These are phyloP conservation scores for Aureobasidium musti DNA, from an alignment of 2,329 filamentous ascomycete genomes.

Conservation along the genomic window DNA sequence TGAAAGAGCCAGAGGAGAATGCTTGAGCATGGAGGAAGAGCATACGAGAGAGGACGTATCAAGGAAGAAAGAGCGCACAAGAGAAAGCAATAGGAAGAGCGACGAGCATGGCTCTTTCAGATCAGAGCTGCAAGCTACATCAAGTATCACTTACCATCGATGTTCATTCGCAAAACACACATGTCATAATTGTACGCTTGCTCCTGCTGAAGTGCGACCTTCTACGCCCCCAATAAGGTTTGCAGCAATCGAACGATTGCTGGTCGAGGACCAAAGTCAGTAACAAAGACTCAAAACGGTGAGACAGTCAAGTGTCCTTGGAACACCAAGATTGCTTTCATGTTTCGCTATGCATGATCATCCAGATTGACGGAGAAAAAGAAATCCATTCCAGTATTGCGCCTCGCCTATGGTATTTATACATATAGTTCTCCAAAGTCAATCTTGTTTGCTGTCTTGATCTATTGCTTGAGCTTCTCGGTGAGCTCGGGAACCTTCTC, in stretches of 20 bases:
- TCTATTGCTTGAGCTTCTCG: conserved; percentile 73
- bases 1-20: not conserved
- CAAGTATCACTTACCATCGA: not conserved
- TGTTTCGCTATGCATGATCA: not conserved
- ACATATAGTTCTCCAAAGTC: not conserved
- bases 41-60: not conserved
- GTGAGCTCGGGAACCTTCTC: conserved; percentile 93
- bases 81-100: not conserved
- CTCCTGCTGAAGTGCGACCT: no score
- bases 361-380: not conserved
- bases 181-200: no score
- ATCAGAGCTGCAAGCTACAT: not conserved
- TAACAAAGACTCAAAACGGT: no score
- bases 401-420: conserved; percentile 19
- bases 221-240: no score
- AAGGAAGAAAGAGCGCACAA: not conserved
- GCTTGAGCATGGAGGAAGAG: not conserved
- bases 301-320: no score
- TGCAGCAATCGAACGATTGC: no score
- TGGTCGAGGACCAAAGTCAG: no score
- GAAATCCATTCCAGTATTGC: not conserved
- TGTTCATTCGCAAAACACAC: no score
- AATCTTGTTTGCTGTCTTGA: not conserved
- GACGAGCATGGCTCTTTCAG: not conserved
- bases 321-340: conserved; percentile 1